phyloP scores from a whole-genome alignment of 148 eudicot genomes.

The Bassia scoparia region DNA sequence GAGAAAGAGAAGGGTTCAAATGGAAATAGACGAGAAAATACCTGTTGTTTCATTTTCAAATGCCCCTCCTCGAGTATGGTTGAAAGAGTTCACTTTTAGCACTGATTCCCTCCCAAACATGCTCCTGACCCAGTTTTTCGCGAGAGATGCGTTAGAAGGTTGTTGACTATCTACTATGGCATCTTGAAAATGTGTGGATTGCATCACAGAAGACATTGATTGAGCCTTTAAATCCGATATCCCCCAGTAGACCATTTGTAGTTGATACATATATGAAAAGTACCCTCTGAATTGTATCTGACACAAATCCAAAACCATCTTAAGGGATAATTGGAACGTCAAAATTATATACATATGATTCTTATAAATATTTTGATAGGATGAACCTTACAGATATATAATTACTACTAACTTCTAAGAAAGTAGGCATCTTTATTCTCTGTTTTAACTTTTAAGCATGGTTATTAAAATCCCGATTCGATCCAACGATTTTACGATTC shows the following conservation, averaged over 20 bases:
- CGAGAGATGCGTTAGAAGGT: slow-evolving; percentile 72
- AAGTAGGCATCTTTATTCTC: background rate
- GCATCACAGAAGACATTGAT: slow-evolving; percentile 46
- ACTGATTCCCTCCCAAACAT: slow-evolving; percentile 81
- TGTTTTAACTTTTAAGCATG: too few relatives aligned
- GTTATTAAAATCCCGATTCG: too few relatives aligned
- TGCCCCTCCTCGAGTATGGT: slow-evolving; percentile 52
- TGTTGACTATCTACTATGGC: slow-evolving; percentile 45
- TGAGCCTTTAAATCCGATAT: slow-evolving; percentile 59
- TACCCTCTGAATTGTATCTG: slow-evolving; percentile 86
- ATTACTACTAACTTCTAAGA: background rate
- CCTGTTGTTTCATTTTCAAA: slow-evolving; percentile 44
- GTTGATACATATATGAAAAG: slow-evolving; percentile 66
- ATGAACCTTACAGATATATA: background rate
- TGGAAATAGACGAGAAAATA: background rate
- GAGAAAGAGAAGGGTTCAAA: background rate
- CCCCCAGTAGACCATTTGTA: slow-evolving; percentile 67
- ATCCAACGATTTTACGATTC: too few relatives aligned
- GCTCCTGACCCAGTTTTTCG: slow-evolving; percentile 93
- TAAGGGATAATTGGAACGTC: background rate
- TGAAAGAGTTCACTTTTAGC: slow-evolving; percentile 50
- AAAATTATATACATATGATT: background rate
- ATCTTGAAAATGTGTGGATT: slow-evolving; percentile 68
- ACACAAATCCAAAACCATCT: slow-evolving; percentile 18
- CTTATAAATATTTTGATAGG: background rate